Evolutionary conservation across 2,329 filamentous ascomycete genomes (phyloP), one percentile per base, ranked within the genome.

Genomic region (Esteya vermicola): DNA sequence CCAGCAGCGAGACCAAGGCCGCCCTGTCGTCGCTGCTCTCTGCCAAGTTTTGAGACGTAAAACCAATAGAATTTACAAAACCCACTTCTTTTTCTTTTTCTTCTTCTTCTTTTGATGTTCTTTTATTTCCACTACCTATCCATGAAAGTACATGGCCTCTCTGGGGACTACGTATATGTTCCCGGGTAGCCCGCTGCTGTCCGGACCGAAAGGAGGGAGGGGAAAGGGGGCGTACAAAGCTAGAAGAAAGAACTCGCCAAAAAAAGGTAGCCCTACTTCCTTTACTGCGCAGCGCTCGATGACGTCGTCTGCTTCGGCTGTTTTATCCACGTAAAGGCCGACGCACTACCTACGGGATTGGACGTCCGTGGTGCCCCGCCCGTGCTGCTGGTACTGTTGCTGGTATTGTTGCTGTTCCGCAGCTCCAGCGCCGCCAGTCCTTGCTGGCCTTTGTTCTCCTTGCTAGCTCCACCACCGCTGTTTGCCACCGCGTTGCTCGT

Each of bases 261-360:
- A 25, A 28, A 28, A 5, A 28, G n/a, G n/a, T n/a, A n/a, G n/a
- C n/a, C 18, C 14, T 10, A 6, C 22, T 21, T 14, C 28, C 10
- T 32, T 51, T 44, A 60, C 33, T 62, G 57, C 7, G 55, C 56
- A 20, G 55, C 46, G 6, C 59, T 49, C 9, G 62, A 53, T 3
- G 62, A 53, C 10, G 59, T 53, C 50, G 63, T 64, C 34, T 65
- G 59, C 50, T 67, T 67, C 38, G 53, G 54, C 16, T 68, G 60
- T 36, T 82, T 89, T 65, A 95, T 79, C 88, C 88, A 96, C 12
- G 83, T 80, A 62, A 96, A 96, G 3, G 89, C 89, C 43, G 85
- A 91, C 13, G 83, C 89, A n/a, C 84, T 84, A 9, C 89, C 89
- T 16, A 94, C 74, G 0, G 91, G 89, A 53, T 96, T 96, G 25